Evolutionary conservation across 208 protist species (phyloP).

Genomic region (Tritrichomonas musculus): DNA sequence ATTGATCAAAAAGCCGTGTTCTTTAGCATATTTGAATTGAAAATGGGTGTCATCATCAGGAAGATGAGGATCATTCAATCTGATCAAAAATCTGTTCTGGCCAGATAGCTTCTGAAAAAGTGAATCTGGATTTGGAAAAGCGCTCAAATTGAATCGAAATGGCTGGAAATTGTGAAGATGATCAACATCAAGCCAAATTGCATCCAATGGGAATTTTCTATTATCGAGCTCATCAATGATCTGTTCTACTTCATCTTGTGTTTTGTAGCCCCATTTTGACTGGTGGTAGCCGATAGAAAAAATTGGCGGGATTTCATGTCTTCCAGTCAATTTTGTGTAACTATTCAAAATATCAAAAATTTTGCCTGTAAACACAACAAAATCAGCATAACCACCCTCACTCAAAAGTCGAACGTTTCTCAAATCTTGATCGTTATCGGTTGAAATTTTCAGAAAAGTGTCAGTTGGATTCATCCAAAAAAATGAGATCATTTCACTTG

Average conservation of each 20-base stretch:
- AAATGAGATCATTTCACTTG: conserved; percentile 19
- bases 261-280: conserved; percentile 87
- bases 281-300: conserved; percentile 95
- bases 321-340: conserved; percentile 78
- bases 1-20: neutral
- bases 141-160: neutral
- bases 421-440: neutral
- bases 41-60: neutral
- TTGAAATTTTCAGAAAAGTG: neutral
- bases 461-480: conserved; percentile 29
- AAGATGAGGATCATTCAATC: neutral
- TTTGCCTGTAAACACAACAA: conserved; percentile 84
- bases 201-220: conserved; percentile 62
- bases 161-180: conserved; percentile 91
- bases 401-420: conserved; percentile 69
- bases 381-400: conserved; percentile 79
- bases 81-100: neutral
- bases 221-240: conserved; percentile 41
- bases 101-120: neutral
- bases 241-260: conserved; percentile 67
- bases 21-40: neutral
- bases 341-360: conserved; percentile 70
- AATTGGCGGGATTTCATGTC: conserved; percentile 75
- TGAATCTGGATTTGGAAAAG: neutral
- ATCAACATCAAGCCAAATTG: conserved; percentile 98